A percentile compares a stretch with the other conserved stretches of the same genome.
Evolutionary conservation across 345 rosid genomes (phyloP).

Genomic region (Gossypium stocksii): DNA sequence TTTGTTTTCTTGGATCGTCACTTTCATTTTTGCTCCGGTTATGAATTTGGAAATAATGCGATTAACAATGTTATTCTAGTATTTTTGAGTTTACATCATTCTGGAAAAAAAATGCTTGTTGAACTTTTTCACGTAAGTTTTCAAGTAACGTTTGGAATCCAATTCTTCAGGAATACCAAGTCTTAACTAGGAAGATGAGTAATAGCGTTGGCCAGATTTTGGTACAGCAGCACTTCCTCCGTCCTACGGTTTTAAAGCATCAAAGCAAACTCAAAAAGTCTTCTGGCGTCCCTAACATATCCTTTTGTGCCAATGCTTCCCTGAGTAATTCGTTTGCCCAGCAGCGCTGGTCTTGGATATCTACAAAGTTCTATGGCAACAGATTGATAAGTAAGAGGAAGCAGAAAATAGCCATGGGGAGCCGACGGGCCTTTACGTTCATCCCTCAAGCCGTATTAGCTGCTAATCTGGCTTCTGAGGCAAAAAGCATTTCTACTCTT

Average conservation of each 20-base stretch:
- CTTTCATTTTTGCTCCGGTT: background rate
- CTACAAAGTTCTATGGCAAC: constrained; percentile 42
- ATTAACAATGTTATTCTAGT: background rate
- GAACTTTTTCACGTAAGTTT: background rate
- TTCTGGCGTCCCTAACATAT: constrained; percentile 42
- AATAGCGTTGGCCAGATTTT: constrained; percentile 50
- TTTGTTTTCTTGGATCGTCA: background rate
- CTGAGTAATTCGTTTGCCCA: constrained; percentile 26
- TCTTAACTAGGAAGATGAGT: constrained; percentile 61
- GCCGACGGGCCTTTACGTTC: constrained; percentile 31
- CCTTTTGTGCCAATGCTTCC: constrained; percentile 39
- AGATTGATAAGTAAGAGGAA: constrained; percentile 33
- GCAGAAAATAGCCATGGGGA: constrained; percentile 30
- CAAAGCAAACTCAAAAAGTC: constrained; percentile 47
- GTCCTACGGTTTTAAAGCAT: constrained; percentile 50
- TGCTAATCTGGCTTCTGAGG: constrained; percentile 66
- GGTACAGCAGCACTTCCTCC: constrained; percentile 55
- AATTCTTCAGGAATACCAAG: constrained; percentile 29
- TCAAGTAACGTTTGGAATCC: constrained; percentile 18
- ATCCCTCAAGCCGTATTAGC: constrained; percentile 64
- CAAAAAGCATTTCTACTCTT: constrained; percentile 13
- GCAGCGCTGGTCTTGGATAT: constrained; percentile 30
- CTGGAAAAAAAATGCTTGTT: background rate
- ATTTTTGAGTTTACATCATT: background rate
- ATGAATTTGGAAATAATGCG: background rate